Base-by-base conservation (phyloP, 371 early-diverging fungal species). In the Nematocida ausubeli region DNA sequence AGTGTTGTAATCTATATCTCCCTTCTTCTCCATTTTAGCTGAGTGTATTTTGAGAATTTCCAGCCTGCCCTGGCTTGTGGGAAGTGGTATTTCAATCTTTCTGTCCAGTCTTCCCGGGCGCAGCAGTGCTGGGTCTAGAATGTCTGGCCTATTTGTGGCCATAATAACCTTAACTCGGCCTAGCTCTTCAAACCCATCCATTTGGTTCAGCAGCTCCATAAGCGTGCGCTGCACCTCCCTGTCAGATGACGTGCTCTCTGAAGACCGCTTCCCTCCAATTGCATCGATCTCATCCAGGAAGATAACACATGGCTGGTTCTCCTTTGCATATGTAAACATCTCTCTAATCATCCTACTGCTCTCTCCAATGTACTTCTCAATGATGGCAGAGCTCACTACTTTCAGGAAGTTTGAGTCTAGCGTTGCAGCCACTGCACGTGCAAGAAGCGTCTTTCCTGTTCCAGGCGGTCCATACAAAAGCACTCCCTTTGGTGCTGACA, bases 221-320 rank as follows among this genome's bases (percentile, higher is more conserved):
- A 98, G 87, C 28, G 98, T 98, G 78, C 99, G 90, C 86, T 97
- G 97, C 81, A 97, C 95, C 89, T 98, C 99, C 83, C 97, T 91
- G 90, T 98, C 99, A 16, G 96, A 93, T 49, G 96, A 95, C 14
- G 94, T 96, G 82, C 95, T 95, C 83, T 97, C 99, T 6, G 93
- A 92, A 86, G 95, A 95, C 69, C 99, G 89, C 72, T 95, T 91
- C 6, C 98, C 96, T 84, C 99, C 99, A 87, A 98, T 97, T 42
- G 99, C 98, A 88, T 98, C 99, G 82, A 98, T 96, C 87, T 98
- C 99, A 86, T 98, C 99, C 95, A 98, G 93, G 85, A 98, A 98
- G 64, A 98, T 97, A 82, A 98, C 95, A 87, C 97, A 97, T n/a
- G 99, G 99, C 80, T 95, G 94, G 84, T 95, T 95, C 80, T 94